Evolutionary conservation across 257 asterid genomes (phyloP), one percentile per base, ranked within the genome.

Genomic region (Lycium ferocissimum): DNA sequence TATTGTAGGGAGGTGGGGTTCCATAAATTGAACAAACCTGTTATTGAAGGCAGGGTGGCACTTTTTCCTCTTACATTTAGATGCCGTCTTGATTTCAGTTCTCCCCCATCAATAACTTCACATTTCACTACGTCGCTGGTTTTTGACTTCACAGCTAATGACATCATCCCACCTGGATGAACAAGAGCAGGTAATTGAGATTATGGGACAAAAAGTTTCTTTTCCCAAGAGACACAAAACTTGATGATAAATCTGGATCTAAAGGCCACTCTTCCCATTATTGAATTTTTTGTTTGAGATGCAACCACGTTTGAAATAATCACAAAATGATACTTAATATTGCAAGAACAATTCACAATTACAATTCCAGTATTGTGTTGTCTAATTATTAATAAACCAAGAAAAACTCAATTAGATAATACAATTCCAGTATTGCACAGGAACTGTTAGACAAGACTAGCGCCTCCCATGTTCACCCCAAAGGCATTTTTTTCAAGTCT

Each of bases 51-150:
- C 84, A 96, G 88, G 57, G 94, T 96, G 40, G 98, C 99, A 91
- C 99, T 96, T 88, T 94, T 96, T 86, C 99, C 98, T 51, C 99
- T 98, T 87, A 96, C 99, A 84, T 96, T 96, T 79, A 96, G 89
- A 90, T 96, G 98, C 17, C 99, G 91, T 86, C 99, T 94, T 67
- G 99, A 96, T 87, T 95, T 94, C 87, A 96, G 92, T 86, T 95
- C 99, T 84, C 99, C 98, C 71, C 99, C 99, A 88, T 96, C 99
- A 87, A 93, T 88, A 62, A 96, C 98, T 87, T 87, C 87, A 86
- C 99, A 96, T 87, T 90, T 92, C 35, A 96, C 99, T 65, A 89
- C 75, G 80, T 94, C 93, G 63, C 80, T 47, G 63, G 97, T 90
- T 91, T 96, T 96, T 70, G 98, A 94, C 87, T 88, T 91, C 90